Evolutionary conservation across 164 flowering plant species (phyloP).

Genomic region (Chloranthus sessilifolius): DNA sequence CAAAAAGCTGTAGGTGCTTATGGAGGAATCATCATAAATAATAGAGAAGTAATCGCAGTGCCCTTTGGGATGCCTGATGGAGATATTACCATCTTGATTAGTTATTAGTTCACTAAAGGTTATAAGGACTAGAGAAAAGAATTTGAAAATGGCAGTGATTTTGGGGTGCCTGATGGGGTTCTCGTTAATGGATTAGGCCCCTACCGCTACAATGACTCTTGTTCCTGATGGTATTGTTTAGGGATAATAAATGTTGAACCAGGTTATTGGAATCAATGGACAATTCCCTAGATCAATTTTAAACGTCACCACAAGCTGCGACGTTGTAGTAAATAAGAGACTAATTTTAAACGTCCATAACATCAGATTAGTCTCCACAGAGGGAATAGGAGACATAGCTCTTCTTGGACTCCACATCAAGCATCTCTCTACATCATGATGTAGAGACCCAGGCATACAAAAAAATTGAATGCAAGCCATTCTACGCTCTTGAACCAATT

Average conservation of each 20-base stretch:
- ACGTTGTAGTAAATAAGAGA: too few relatives aligned
- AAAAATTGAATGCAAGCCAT: too few relatives aligned
- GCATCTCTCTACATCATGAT: too few relatives aligned
- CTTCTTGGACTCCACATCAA: too few relatives aligned
- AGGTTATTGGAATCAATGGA: constrained; percentile 57
- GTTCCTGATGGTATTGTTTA: constrained; percentile 53
- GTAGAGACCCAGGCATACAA: too few relatives aligned
- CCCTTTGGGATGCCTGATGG: constrained; percentile 89
- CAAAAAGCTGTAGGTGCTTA: constrained; percentile 93
- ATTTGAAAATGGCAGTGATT: constrained; percentile 53
- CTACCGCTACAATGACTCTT: constrained; percentile 50
- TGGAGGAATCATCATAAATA: constrained; percentile 82
- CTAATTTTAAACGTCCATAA: too few relatives aligned
- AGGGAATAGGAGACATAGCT: too few relatives aligned
- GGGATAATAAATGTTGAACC: constrained; percentile 71
- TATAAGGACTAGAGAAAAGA: constrained; percentile 72
- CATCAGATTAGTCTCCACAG: too few relatives aligned
- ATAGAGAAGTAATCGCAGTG: constrained; percentile 74
- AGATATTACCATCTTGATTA: constrained; percentile 70
- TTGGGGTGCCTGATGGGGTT: constrained; percentile 84
- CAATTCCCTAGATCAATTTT: too few relatives aligned
- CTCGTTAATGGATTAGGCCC: constrained; percentile 81
- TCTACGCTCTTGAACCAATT: too few relatives aligned
- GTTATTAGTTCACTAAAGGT: constrained; percentile 80
- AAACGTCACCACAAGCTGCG: too few relatives aligned